These are phyloP conservation scores for Leptodermis oblonga DNA, from an alignment of 257 asterid species.

Conservation along the genomic window DNA sequence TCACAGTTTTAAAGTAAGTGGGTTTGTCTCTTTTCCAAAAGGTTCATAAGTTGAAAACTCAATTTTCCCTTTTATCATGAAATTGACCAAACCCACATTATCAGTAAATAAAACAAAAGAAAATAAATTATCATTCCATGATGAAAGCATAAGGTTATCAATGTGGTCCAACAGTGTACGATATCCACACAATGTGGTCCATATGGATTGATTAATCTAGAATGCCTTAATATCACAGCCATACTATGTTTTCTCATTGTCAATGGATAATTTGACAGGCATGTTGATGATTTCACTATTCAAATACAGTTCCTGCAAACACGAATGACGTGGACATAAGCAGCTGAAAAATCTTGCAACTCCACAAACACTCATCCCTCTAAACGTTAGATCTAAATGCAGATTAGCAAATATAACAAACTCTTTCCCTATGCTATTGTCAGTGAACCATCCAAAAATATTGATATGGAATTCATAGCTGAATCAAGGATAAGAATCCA, in stretches of 20 bases:
- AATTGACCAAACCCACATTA: no score
- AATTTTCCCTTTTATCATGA: no score
- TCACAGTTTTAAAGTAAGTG: no score
- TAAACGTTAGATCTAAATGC: not conserved
- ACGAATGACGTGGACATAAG: not conserved
- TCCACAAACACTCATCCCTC: not conserved
- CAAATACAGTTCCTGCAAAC: not conserved
- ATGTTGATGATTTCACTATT: not conserved
- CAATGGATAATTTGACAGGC: not conserved
- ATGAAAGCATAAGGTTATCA: not conserved
- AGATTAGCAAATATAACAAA: not conserved
- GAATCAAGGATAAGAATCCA: not conserved
- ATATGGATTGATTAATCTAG: not conserved
- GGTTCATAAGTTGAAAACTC: no score
- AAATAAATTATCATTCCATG: not conserved
- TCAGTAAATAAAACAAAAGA: no score
- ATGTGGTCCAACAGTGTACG: not conserved
- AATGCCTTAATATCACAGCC: not conserved
- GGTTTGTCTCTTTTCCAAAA: no score
- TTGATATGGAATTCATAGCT: not conserved
- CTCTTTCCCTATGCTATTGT: not conserved
- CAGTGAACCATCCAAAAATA: not conserved
- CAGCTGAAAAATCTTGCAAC: not conserved
- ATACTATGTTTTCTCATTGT: not conserved
- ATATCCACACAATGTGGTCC: not conserved